These are phyloP conservation scores for Stephanodiscus triporus DNA, from an alignment of 108 stramenopile genomes.

Conservation along the genomic window DNA sequence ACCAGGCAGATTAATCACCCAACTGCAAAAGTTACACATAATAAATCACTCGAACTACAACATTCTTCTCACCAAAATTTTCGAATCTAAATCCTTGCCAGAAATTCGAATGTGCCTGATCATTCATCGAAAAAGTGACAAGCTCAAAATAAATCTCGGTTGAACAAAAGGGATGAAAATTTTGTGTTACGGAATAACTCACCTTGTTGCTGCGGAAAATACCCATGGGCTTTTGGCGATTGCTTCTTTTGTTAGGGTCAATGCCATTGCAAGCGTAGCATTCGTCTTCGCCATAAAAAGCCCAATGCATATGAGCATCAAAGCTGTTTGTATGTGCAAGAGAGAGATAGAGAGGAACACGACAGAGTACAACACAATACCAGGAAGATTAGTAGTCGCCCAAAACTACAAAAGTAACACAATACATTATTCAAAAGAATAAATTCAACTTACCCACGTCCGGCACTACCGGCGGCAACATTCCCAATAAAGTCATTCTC, in stretches of 20 bases:
- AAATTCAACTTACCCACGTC: conserved; percentile 40
- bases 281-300: conserved; percentile 11
- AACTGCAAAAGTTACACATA: too few species aligned
- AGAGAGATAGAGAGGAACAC: not conserved
- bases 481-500: conserved; percentile 46
- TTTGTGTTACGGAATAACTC: not conserved
- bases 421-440: not conserved
- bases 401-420: not conserved
- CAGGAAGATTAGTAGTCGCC: not conserved
- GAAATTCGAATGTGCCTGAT: conserved; percentile 29
- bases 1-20: too few species aligned
- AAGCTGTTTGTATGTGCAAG: not conserved
- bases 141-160: not conserved
- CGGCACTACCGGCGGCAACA: conserved; percentile 47
- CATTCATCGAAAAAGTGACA: not conserved
- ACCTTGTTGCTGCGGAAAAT: conserved; percentile 40
- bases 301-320: conserved; percentile 1
- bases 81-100: conserved; percentile 33
- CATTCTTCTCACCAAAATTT: too few species aligned
- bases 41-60: too few species aligned
- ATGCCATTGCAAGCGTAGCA: not conserved
- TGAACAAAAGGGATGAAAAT: not conserved
- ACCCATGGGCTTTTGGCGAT: conserved; percentile 27
- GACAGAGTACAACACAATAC: not conserved
- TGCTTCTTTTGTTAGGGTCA: not conserved